These are phyloP conservation scores for Cynanchum wilfordii DNA, from an alignment of 257 asterid species.

Conservation along the genomic window DNA sequence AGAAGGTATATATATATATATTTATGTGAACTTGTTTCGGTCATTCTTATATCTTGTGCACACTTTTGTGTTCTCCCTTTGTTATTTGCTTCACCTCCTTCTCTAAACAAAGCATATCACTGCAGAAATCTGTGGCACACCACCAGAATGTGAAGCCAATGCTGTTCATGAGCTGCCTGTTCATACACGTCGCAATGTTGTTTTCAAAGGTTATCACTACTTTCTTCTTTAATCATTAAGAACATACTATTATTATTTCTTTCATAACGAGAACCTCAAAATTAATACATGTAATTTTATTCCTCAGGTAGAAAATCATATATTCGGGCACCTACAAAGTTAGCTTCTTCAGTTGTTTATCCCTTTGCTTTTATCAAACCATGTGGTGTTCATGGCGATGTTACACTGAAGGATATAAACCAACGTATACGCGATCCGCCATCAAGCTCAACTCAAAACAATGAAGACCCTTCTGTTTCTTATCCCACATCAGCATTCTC, in stretches of 20 bases:
- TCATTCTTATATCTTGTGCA: background rate
- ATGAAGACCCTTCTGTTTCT: conserved; percentile 37
- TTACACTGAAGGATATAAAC: conserved; percentile 85
- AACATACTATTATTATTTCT: background rate
- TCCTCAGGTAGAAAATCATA: conserved; percentile 63
- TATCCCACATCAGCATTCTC: conserved; percentile 80
- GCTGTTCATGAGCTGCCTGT: conserved; percentile 38
- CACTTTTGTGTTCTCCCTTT: background rate
- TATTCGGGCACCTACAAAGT: conserved; percentile 58
- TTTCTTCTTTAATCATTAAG: background rate
- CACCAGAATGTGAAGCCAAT: conserved; percentile 38
- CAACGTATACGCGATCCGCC: conserved; percentile 63
- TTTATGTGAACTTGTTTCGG: background rate
- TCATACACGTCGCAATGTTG: conserved; percentile 44
- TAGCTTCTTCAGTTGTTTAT: conserved; percentile 53
- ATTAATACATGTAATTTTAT: background rate
- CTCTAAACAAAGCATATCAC: conserved; percentile 6
- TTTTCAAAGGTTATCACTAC: conserved; percentile 54
- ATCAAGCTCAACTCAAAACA: conserved; percentile 35
- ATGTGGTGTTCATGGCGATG: conserved; percentile 65
- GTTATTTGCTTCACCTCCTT: background rate
- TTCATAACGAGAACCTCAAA: background rate
- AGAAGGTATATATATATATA: conserved; percentile 32
- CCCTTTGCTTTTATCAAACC: conserved; percentile 87
- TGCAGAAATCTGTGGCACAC: conserved; percentile 50